Base-by-base conservation (phyloP, 805 yeast species). In the Lipomyces starkeyi region DNA sequence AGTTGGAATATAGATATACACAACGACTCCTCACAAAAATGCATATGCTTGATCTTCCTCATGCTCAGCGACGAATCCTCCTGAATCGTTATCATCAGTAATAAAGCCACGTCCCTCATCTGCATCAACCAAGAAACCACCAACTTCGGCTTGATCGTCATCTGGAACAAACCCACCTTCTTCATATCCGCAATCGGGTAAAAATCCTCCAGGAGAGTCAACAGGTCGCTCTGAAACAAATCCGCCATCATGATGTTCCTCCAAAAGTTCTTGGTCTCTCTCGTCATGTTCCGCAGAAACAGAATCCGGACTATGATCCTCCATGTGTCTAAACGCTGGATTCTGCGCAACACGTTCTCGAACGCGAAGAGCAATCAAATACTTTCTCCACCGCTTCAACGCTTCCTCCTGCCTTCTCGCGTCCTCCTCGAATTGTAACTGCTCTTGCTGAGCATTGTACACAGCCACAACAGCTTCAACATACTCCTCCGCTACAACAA, bases 401-500 rank as follows among this genome's bases (percentile, higher is more conserved):
- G 80, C 77, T 27, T 72, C 62, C 14, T 56, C 62, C 40, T 68
- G 67, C 17, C 61, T 60, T 59, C 53, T 59, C 47, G 47, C 53
- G 54, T 69, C 70, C 22, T 58, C 62, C 14, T 69, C 69, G 40
- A 67, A 64, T 20, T 25, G 56, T 7, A 47, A 40, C 60, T 69
- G 69, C 22, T 69, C 72, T 25, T 57, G 62, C 56, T 49, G 62
- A 5, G 71, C 70, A 1, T 29, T 49, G 37, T 58, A 78, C 0
- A 87, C 88, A 0, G 82, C 78, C 32, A 78, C 73, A 52, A 91
- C 81, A 0, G 93, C 93, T 52, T 88, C 91, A 66, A 81, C 80
- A 68, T 79, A 86, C 73, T 88, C 88, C 29, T 75, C 74, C 3
- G 90, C 88, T 5, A 93, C 88, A 1, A 95, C 89, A 32, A 92